Base-by-base conservation (phyloP, 169 alveolate species). In the Eimeria praecox region DNA sequence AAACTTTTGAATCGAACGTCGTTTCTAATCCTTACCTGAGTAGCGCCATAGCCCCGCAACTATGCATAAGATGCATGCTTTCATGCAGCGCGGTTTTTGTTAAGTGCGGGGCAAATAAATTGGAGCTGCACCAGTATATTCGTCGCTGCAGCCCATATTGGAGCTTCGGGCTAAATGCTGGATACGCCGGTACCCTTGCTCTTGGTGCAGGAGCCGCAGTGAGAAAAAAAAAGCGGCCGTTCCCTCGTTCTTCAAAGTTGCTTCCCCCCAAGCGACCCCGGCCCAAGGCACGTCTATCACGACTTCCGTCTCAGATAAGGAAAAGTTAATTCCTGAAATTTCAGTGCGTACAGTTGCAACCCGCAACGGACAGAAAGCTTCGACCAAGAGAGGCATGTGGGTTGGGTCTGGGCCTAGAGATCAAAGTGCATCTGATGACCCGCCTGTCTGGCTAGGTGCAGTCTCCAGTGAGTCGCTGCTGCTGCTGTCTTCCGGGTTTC, bases 251-350 rank as follows among this genome's bases (percentile, higher is more conserved):
- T 62, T 87, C 64, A 87, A 35, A 3, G 33, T 27, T 87, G 93
- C 42, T 62, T 87, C 56, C 35, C 66, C 93, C 93, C 93, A 87
- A 6, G 82, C 82, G 18, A 30, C 18, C 93, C 93, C 93, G 3
- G 44, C 62, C 82, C 93, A 46, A 0, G 93, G 93, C 80, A 87
- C 93, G 33, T 87, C 69, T 24, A 87, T 38, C 40, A 87, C 78
- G 56, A 87, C 83, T 46, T 87, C 93, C 27, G 59, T 56, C 83
- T 56, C 93, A 49, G 93, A 87, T 46, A 87, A 6, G 38, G 93
- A 87, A 40, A 59, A 87, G 30, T 2, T 54, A 62, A 38, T 42
- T 12, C 83, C 93, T 87, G 93, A 87, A 44, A 54, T 38, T 16
- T 14, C 40, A 83, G 38, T 8, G 46, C 54, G 9, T 16, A 33